Evolutionary conservation across 2,329 filamentous ascomycete genomes (phyloP).

Genomic region (Colletotrichum sp.): DNA sequence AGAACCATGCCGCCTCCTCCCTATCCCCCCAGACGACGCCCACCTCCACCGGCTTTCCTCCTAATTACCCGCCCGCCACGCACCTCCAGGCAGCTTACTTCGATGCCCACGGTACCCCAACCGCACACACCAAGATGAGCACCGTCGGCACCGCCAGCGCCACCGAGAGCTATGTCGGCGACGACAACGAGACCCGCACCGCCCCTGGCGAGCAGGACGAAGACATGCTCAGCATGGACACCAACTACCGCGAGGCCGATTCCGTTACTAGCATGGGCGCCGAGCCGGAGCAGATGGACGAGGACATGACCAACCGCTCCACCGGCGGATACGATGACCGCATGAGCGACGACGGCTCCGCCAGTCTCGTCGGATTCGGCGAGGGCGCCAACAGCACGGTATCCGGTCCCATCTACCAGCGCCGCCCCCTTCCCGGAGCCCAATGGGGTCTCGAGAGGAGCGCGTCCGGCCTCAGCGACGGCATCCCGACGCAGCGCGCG

Average conservation of each 20-base stretch:
- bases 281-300: slow-evolving; percentile 55
- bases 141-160: slow-evolving; percentile 92
- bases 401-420: slow-evolving; percentile 75
- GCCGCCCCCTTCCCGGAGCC: slow-evolving; percentile 47
- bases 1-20: slow-evolving; percentile 37
- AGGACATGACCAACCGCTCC: slow-evolving; percentile 53
- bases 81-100: slow-evolving; percentile 75
- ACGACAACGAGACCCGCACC: slow-evolving; percentile 53
- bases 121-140: slow-evolving; percentile 76
- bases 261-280: slow-evolving; percentile 61
- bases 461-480: slow-evolving; percentile 57
- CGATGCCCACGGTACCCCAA: slow-evolving; percentile 74
- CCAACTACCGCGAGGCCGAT: slow-evolving; percentile 62
- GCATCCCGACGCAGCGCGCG: slow-evolving; percentile 35
- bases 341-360: slow-evolving; percentile 84
- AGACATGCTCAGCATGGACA: slow-evolving; percentile 75
- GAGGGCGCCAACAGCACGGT: slow-evolving; percentile 89
- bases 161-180: slow-evolving; percentile 73
- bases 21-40: slow-evolving; percentile 56
- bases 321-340: slow-evolving; percentile 67
- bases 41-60: slow-evolving; percentile 51
- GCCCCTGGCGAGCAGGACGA: slow-evolving; percentile 63
- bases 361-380: slow-evolving; percentile 88
- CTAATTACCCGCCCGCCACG: slow-evolving; percentile 36
- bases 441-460: slow-evolving; percentile 54